phyloP scores from a whole-genome alignment of 345 rosid genomes.

The Trapa incisa region DNA sequence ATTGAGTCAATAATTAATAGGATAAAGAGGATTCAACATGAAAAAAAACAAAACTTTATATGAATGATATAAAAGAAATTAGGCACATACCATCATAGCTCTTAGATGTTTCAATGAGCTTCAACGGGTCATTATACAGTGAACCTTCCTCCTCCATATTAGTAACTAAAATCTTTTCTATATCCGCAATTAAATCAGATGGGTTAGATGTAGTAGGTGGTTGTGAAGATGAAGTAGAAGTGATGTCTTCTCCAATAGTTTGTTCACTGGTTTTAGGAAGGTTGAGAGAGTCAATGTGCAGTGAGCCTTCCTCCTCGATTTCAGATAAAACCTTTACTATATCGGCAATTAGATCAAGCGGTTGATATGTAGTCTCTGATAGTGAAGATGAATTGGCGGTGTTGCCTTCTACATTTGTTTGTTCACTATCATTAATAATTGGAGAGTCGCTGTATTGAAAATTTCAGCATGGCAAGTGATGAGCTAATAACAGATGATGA shows the following conservation, averaged over 20 bases:
- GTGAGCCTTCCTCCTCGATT: too few relatives aligned
- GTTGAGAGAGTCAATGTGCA: too few relatives aligned
- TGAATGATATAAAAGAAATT: not conserved
- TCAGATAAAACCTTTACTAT: constrained; percentile 1
- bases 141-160: constrained; percentile 15
- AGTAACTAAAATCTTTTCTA: constrained; percentile 17
- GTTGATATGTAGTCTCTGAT: constrained; percentile 10
- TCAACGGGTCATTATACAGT: constrained; percentile 8
- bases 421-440: constrained; percentile 16
- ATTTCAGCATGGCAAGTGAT: not conserved
- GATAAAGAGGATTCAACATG: not conserved
- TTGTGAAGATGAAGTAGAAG: constrained; percentile 15
- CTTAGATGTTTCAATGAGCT: constrained; percentile 9
- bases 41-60: too few relatives aligned
- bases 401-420: constrained; percentile 16
- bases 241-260: constrained; percentile 14
- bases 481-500: not conserved
- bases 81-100: not conserved
- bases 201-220: constrained; percentile 13
- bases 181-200: constrained; percentile 14
- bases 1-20: not conserved
- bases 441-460: constrained; percentile 21
- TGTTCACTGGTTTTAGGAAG: constrained; percentile 1
- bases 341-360: constrained; percentile 17
- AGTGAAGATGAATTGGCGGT: constrained; percentile 14